Evolutionary conservation across 331 rosid species (phyloP).

Genomic region (Erythrophleum ivorense): DNA sequence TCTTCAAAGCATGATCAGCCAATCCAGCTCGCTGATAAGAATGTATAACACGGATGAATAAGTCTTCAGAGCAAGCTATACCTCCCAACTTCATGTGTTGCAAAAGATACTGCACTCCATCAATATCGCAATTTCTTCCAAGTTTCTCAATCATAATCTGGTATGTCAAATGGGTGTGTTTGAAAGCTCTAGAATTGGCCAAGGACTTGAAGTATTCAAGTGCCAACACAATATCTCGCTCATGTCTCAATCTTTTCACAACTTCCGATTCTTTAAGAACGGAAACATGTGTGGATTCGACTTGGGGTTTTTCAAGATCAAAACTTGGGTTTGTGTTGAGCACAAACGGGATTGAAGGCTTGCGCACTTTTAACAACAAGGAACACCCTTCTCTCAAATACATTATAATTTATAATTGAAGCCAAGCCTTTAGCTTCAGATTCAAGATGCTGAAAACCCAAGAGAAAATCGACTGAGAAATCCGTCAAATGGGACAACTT

Average conservation of each 20-base stretch:
- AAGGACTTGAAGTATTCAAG: constrained; percentile 67
- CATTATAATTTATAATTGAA: constrained; percentile 44
- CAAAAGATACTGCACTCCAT: constrained; percentile 71
- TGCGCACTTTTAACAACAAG: constrained; percentile 61
- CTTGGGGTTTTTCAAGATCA: constrained; percentile 47
- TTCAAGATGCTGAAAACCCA: background rate
- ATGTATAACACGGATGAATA: constrained; percentile 59
- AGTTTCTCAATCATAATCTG: constrained; percentile 75
- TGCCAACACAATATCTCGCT: constrained; percentile 48
- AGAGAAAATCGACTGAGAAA: background rate
- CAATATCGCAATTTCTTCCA: constrained; percentile 54
- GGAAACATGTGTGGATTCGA: constrained; percentile 21
- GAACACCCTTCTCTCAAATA: constrained; percentile 72
- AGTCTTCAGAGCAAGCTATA: constrained; percentile 65
- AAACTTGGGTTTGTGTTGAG: constrained; percentile 59
- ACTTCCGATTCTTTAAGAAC: constrained; percentile 59
- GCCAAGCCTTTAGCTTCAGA: background rate
- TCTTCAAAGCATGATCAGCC: constrained; percentile 73
- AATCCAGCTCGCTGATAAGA: constrained; percentile 54
- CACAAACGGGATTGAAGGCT: constrained; percentile 65
- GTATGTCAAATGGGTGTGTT: constrained; percentile 75
- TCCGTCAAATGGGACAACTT: background rate
- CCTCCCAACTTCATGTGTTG: constrained; percentile 86
- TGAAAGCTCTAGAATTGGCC: constrained; percentile 66
- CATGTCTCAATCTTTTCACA: constrained; percentile 48